Percentiles rank a stretch among this genome's conserved stretches.
Evolutionary conservation across 768 basidiomycete genomes (phyloP).

Genomic region (Postia placenta): DNA sequence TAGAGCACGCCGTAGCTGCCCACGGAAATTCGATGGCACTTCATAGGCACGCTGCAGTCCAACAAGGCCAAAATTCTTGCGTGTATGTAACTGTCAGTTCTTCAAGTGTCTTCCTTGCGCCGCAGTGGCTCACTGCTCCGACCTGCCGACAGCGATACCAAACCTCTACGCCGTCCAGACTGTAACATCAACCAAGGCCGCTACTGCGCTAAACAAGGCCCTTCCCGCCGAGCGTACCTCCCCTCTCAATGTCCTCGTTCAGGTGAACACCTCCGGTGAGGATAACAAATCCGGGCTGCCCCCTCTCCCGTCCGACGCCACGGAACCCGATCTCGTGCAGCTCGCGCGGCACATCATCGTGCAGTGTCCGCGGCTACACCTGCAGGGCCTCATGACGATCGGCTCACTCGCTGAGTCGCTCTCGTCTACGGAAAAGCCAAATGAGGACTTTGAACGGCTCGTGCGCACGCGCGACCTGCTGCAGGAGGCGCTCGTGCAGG

Average conservation of each 20-base stretch:
- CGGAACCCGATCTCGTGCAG: constrained; percentile 46
- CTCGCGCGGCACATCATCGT: constrained; percentile 68
- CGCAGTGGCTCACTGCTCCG: not conserved
- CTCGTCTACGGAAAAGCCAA: constrained; percentile 37
- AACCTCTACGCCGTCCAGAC: constrained; percentile 89
- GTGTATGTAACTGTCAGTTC: constrained; percentile 36
- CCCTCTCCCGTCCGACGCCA: constrained; percentile 39
- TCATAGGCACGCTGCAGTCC: constrained; percentile 89
- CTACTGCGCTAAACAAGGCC: constrained; percentile 71
- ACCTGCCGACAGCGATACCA: constrained; percentile 56
- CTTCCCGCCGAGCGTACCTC: constrained; percentile 47
- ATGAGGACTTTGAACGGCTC: constrained; percentile 72
- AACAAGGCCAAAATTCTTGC: constrained; percentile 92
- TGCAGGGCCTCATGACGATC: constrained; percentile 96
- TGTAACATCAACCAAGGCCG: constrained; percentile 74
- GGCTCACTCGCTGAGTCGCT: constrained; percentile 76
- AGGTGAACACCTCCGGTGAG: constrained; percentile 96
- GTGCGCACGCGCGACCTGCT: constrained; percentile 58
- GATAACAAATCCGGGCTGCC: constrained; percentile 81
- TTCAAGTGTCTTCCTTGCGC: not conserved
- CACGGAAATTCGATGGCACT: constrained; percentile 88
- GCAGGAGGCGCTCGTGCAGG: constrained; percentile 34
- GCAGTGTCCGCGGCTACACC: constrained; percentile 65
- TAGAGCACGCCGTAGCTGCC: constrained; percentile 60
- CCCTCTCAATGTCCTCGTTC: constrained; percentile 79